Base-by-base conservation (phyloP, 108 stramenopile genomes). In the Fistulifera pelliculosa region DNA sequence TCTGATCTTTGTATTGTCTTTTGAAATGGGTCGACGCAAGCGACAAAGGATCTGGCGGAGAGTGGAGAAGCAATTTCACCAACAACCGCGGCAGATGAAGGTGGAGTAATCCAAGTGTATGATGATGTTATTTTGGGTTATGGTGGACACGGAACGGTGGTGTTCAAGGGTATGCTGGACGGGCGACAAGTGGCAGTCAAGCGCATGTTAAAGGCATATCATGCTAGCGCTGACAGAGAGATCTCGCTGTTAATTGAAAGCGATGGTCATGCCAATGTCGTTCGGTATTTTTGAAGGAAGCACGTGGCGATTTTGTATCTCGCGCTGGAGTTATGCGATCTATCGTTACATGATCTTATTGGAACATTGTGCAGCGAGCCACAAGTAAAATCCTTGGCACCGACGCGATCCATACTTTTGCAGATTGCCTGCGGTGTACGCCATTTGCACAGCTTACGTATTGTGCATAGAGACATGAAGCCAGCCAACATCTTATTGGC, bases 61-160 rank as follows among this genome's bases (percentile, higher is more conserved):
- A 42, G 18, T 24, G 24, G 47, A 8, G 47, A 49, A 23, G 38
- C 10, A 42, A 7, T 5, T 24, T 41, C 24, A 12, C 21, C 26
- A 19, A 17, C 48, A 26, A 14, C 23, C 2, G 6, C 18, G 5
- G 23, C 55, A 17, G 50, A 48, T 47, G 41, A 47, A 11, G 21
- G 10, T 28, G 68, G 69, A 28, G 69, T 83, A 24, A 93, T 93
- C n/a, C 76, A 81, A 51, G 86, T 97, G n/a, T 81, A 88, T 8
- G 69, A 70, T 14, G 88, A 94, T 21, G 77, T 74, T 35, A 77
- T 92, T 28, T 72, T 97, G 8, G 96, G 96, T 7, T 93, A 83
- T 66, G 96, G 96, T 0, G 88, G 90, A 5, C 93, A 95, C 61
- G 96, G 96, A n/a, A 97, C 96, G 7, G 92, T 96, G 13, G 94